Evolutionary conservation across 352 stramenopile genomes (phyloP), one percentile per base, ranked within the genome.

Genomic region (Phytopythium kandeliae): DNA sequence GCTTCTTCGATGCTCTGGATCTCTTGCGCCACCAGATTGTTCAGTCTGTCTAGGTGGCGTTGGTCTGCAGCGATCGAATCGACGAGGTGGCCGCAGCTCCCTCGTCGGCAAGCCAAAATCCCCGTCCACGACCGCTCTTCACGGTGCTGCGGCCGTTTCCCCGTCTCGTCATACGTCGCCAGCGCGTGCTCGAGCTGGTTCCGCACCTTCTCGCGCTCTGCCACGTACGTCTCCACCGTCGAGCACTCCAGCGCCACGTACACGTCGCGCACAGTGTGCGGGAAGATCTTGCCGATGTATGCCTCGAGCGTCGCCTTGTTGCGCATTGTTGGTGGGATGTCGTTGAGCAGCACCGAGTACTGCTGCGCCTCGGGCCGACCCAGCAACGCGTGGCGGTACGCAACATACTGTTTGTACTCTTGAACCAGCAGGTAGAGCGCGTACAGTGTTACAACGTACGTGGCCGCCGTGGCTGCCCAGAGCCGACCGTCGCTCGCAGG

Each of bases 201-300:
- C 12, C 76, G 78, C 13, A 60, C 57, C 21, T 63, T 55, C 36
- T 87, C 65, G 15, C 79, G 78, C 55, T 78, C 67, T 6, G 59
- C 61, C 2, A 89, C 74, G 25, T 85, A 55, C 3, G 63, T 55
- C 33, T 89, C 73, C 13, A 92, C 47, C 15, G 65, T 68, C 1
- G 60, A 54, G 55, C 82, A 90, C 60, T 92, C 82, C 25, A 90
- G 50, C 7, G 76, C 73, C 26, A 92, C 71, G 48, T 88, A 86
- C 36, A 89, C 82, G 26, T 63, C 71, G 53, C 71, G 71, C 13
- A 89, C 59, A 2, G 71, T 63, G 52, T 64, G 55, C 5, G 82
- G 82, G 48, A 92, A 92, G 22, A 92, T 67, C 42, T 81, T 77
- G 46, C 57, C 49, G 67, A 92, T 72, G 56, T 92, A 92, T 30